phyloP scores from a whole-genome alignment of 1,139 yeast genomes.

The Hemisphaericaspora xylofermentans region DNA sequence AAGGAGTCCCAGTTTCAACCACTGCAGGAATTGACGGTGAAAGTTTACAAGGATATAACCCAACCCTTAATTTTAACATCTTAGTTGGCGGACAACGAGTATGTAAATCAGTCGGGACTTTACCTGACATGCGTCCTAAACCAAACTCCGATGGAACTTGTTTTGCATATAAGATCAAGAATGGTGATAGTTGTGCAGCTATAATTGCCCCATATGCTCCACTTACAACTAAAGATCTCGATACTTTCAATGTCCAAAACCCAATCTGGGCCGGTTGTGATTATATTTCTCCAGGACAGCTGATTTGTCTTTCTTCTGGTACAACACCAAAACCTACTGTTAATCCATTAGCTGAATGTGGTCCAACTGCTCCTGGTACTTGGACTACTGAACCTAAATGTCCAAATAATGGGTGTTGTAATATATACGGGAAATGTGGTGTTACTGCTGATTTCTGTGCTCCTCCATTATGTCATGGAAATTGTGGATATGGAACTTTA shows the following conservation, averaged over 20 bases:
- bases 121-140: conserved; percentile 9
- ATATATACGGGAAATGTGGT: conserved; percentile 17
- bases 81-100: conserved; percentile 13
- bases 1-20: not conserved
- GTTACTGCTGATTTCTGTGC: conserved; percentile 16
- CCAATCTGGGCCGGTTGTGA: conserved; percentile 17
- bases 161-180: conserved; percentile 9
- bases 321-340: conserved; percentile 16
- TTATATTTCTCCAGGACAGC: conserved; percentile 11
- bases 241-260: conserved; percentile 10
- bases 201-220: conserved; percentile 11
- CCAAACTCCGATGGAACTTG: conserved; percentile 14
- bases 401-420: conserved; percentile 21
- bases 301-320: conserved; percentile 16
- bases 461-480: conserved; percentile 17
- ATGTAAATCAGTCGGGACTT: conserved; percentile 13
- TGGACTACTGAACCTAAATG: conserved; percentile 10
- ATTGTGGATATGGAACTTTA: conserved; percentile 20
- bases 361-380: conserved; percentile 17
- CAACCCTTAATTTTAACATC: conserved; percentile 10
- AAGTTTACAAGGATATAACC: conserved; percentile 14
- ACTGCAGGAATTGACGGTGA: conserved; percentile 14
- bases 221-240: conserved; percentile 8
- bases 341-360: conserved; percentile 16
- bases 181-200: conserved; percentile 14